Conservation (phyloP, 208 protist genomes). For the Leishmania turanica region DNA sequence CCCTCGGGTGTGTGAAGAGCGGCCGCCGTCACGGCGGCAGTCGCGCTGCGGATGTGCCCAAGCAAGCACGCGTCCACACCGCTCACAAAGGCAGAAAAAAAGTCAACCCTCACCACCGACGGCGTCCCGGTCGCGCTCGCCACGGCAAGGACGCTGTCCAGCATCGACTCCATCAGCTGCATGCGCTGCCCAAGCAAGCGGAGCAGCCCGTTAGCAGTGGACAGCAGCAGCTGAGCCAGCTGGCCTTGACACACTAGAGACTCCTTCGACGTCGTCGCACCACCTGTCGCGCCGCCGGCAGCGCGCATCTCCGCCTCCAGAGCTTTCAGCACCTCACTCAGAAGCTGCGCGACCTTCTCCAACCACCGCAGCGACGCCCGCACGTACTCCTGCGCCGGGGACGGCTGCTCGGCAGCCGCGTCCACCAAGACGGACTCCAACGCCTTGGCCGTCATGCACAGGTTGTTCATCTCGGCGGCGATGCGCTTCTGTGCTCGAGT, state of each 20-base stretch:
- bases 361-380: constrained; percentile 20
- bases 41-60: constrained; percentile 9
- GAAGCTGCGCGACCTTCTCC: constrained; percentile 4
- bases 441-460: not conserved
- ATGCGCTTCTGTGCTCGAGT: not conserved
- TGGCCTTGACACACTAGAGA: not conserved
- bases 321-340: constrained; percentile 6
- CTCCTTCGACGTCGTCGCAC: not conserved
- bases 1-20: not conserved
- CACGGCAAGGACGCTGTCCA: constrained; percentile 11
- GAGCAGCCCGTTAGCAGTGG: constrained; percentile 21
- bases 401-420: constrained; percentile 12
- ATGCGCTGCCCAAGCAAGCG: constrained; percentile 28
- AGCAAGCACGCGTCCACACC: constrained; percentile 19
- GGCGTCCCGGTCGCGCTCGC: constrained; percentile 12
- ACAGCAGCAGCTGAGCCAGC: constrained; percentile 5
- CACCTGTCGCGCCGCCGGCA: no score
- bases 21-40: not conserved
- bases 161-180: constrained; percentile 29
- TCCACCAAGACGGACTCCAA: constrained; percentile 16
- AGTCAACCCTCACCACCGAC: constrained; percentile 19
- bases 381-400: constrained; percentile 29
- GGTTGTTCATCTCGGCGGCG: constrained; percentile 1
- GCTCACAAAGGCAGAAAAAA: constrained; percentile 20
- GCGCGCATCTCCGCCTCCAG: not conserved